Evolutionary conservation across 129 eudicot genomes (phyloP).

Genomic region (Scalesia atractyloides): DNA sequence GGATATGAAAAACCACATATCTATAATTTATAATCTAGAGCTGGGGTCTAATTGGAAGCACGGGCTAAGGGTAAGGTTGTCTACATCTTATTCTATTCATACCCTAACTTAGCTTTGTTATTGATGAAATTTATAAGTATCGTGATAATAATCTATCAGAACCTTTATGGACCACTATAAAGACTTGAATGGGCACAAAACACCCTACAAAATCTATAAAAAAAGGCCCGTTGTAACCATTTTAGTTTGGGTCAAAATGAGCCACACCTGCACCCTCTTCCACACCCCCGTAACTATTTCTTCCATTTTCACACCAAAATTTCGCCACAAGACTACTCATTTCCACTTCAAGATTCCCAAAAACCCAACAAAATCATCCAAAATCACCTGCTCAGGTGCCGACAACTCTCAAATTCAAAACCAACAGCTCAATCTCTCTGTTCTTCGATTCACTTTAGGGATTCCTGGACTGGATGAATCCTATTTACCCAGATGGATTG

Average conservation of each 20-base stretch:
- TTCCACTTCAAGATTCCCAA: neutral
- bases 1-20: too few relatives aligned
- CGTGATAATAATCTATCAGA: too few relatives aligned
- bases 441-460: constrained; percentile 92
- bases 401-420: constrained; percentile 45
- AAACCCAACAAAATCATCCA: constrained; percentile 22
- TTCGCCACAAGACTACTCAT: neutral
- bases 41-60: too few relatives aligned
- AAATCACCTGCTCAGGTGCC: constrained; percentile 37
- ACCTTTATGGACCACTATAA: too few relatives aligned
- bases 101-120: too few relatives aligned
- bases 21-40: too few relatives aligned
- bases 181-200: too few relatives aligned
- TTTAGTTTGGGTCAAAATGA: constrained; percentile 8
- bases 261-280: constrained; percentile 19
- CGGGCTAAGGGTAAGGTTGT: too few relatives aligned
- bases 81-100: too few relatives aligned
- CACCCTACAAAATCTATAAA: too few relatives aligned
- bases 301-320: constrained; percentile 23
- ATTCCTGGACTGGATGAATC: constrained; percentile 93
- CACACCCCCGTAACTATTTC: constrained; percentile 19
- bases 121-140: too few relatives aligned
- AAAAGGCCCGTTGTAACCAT: too few relatives aligned
- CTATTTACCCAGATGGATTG: constrained; percentile 91
- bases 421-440: constrained; percentile 85